Evolutionary conservation across 768 basidiomycete genomes (phyloP).

Genomic region (Phylloporus sp.): DNA sequence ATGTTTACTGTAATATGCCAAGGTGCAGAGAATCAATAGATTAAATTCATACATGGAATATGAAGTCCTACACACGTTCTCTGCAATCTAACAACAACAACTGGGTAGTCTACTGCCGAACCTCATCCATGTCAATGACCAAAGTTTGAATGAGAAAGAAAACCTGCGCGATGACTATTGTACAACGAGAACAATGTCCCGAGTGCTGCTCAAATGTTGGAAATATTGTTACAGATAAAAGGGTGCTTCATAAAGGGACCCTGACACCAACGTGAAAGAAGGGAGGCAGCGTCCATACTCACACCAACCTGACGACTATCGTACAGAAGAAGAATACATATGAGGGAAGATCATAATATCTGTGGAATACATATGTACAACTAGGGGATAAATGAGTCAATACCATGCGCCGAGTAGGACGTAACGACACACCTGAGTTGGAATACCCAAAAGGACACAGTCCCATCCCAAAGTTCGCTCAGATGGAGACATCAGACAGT

Average conservation of each 20-base stretch:
- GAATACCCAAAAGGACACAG: neutral
- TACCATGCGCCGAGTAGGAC: neutral
- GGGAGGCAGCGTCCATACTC: neutral
- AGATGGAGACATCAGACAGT: neutral
- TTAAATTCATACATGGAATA: neutral
- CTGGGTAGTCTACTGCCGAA: neutral
- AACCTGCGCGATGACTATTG: no score
- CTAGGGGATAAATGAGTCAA: neutral
- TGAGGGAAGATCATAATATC: neutral
- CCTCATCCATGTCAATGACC: neutral
- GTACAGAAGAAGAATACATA: conserved; percentile 1
- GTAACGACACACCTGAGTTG: neutral
- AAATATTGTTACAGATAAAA: neutral
- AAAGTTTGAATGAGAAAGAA: no score
- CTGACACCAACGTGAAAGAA: neutral
- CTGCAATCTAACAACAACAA: neutral
- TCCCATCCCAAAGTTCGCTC: neutral
- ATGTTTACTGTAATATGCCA: neutral
- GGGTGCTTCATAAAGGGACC: neutral
- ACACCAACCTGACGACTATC: neutral
- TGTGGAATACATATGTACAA: neutral
- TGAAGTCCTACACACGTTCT: neutral
- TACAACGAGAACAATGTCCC: no score
- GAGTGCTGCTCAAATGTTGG: neutral
- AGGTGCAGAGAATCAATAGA: neutral